Conservation (phyloP, 805 yeast genomes). For the Isabelozyma rhagii region DNA sequence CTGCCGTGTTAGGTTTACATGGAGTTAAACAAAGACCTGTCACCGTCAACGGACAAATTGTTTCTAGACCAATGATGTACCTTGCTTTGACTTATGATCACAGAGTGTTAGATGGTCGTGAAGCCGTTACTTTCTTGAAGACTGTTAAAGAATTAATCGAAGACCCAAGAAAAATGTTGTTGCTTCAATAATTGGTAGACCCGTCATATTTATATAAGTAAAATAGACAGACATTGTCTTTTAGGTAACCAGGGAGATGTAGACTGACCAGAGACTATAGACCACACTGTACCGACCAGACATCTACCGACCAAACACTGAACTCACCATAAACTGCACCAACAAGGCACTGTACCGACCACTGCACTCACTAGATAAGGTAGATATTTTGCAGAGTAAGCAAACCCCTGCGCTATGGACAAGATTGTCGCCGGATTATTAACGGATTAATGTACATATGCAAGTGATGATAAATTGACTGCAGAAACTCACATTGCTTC, state of each 20-base stretch:
- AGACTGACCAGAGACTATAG: too few relatives aligned
- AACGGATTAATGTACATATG: background rate
- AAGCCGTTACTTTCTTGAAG: slow-evolving; percentile 95
- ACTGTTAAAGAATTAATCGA: slow-evolving; percentile 95
- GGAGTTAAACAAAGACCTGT: slow-evolving; percentile 98
- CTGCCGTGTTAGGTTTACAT: slow-evolving; percentile 96
- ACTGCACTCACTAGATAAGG: too few relatives aligned
- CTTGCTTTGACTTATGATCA: slow-evolving; percentile 97
- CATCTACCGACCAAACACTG: too few relatives aligned
- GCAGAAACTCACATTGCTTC: background rate
- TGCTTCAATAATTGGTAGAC: slow-evolving; percentile 15
- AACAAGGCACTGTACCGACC: too few relatives aligned
- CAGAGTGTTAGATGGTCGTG: slow-evolving; percentile 97
- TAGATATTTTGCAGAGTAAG: too few relatives aligned
- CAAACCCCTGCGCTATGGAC: background rate
- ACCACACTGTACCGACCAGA: too few relatives aligned
- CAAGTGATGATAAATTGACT: background rate
- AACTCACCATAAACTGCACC: too few relatives aligned
- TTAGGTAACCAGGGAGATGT: background rate
- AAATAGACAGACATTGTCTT: background rate
- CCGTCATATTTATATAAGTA: background rate
- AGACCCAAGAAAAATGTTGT: slow-evolving; percentile 98
- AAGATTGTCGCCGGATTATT: background rate
- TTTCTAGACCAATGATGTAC: slow-evolving; percentile 99
- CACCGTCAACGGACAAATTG: slow-evolving; percentile 92